Percentiles rank a stretch among this genome's conserved stretches.
These are phyloP conservation scores for Acaromyces ingoldii DNA, from an alignment of 1,284 basidiomycete genomes.

Conservation along the genomic window DNA sequence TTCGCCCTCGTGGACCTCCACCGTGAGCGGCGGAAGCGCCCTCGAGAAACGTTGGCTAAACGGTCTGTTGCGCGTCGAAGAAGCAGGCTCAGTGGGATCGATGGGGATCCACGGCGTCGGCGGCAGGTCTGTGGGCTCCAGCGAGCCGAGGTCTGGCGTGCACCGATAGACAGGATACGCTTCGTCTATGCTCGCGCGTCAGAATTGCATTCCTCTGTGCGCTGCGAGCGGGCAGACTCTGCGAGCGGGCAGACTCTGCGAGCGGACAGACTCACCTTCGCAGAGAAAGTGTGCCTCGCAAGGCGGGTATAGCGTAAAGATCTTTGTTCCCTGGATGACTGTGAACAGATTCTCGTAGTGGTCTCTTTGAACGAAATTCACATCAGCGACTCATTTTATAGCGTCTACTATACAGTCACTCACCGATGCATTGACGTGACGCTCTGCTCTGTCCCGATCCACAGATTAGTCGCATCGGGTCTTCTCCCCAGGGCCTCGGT, in stretches of 20 bases:
- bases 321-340: constrained; percentile 34
- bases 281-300: constrained; percentile 30
- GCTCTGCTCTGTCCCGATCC: constrained; percentile 33
- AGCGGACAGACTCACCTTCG: constrained; percentile 26
- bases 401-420: too few species aligned
- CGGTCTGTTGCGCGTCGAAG: constrained; percentile 18
- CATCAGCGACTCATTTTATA: too few species aligned
- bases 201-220: neutral
- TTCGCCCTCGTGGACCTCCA: constrained; percentile 33
- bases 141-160: neutral
- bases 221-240: too few species aligned
- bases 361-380: constrained; percentile 18
- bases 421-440: constrained; percentile 20
- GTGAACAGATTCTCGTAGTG: constrained; percentile 47
- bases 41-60: constrained; percentile 23
- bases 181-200: neutral
- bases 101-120: constrained; percentile 42
- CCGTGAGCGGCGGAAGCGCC: constrained; percentile 27
- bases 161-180: constrained; percentile 12
- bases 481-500: constrained; percentile 25
- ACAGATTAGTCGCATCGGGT: constrained; percentile 43
- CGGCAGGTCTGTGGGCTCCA: constrained; percentile 6
- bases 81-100: constrained; percentile 26
- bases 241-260: too few species aligned
- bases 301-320: constrained; percentile 41